Percentiles rank a stretch among this genome's conserved stretches.
phyloP scores from a whole-genome alignment of 2,329 filamentous ascomycete species.

The Xylariomycetidae sp. region DNA sequence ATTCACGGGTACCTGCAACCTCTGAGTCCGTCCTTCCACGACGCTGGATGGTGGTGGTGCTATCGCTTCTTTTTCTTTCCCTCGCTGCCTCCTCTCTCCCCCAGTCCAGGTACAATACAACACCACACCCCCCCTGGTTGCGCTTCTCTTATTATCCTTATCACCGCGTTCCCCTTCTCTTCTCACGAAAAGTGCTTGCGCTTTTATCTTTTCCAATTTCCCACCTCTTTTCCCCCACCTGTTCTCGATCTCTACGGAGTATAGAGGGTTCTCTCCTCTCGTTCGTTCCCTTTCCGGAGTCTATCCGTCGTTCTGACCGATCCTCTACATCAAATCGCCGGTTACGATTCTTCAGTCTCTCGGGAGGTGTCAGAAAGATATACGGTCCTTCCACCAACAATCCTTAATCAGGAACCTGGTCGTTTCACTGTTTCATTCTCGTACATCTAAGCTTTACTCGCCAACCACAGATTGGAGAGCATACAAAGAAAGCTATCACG shows the following conservation, averaged over 20 bases:
- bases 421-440: constrained; percentile 28
- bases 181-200: constrained; percentile 10
- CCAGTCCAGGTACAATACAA: too few species aligned
- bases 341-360: constrained; percentile 12
- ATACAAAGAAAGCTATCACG: too few species aligned
- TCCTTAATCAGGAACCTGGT: constrained; percentile 27
- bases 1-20: too few species aligned
- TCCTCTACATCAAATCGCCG: constrained; percentile 8
- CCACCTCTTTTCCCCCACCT: neutral
- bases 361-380: too few species aligned
- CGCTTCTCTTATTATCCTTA: constrained; percentile 15
- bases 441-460: too few species aligned
- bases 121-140: constrained; percentile 9
- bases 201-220: constrained; percentile 1
- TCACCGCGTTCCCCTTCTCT: constrained; percentile 14
- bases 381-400: constrained; percentile 9
- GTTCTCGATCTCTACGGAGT: too few species aligned
- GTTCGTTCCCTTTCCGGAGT: constrained; percentile 20
- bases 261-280: constrained; percentile 3
- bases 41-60: too few species aligned
- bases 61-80: too few species aligned
- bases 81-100: too few species aligned
- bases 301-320: too few species aligned
- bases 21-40: too few species aligned
- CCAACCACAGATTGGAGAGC: constrained; percentile 5